These are phyloP conservation scores for Nothophytophthora sp. DNA, from an alignment of 352 stramenopile species.

Conservation along the genomic window DNA sequence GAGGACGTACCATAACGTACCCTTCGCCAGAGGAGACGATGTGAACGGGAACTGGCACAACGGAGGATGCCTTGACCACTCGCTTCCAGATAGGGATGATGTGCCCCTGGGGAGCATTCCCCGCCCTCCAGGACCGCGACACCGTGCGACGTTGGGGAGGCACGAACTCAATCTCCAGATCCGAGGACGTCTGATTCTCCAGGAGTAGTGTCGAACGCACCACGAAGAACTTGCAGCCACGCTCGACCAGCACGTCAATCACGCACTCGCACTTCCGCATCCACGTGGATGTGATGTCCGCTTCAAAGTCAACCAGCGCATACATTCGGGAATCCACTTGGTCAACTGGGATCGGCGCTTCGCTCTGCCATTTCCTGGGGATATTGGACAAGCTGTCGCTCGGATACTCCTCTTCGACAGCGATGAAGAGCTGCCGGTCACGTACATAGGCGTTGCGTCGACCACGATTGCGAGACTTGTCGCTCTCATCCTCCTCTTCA, in stretches of 20 bases:
- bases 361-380: slow-evolving; percentile 64
- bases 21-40: slow-evolving; percentile 72
- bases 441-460: slow-evolving; percentile 16
- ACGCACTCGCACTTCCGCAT: slow-evolving; percentile 85
- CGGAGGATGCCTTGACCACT: slow-evolving; percentile 55
- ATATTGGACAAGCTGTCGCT: slow-evolving; percentile 30
- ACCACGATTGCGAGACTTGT: slow-evolving; percentile 15
- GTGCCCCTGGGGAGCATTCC: slow-evolving; percentile 30
- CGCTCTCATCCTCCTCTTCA: not conserved
- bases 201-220: slow-evolving; percentile 79
- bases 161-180: slow-evolving; percentile 87
- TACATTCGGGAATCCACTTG: slow-evolving; percentile 87
- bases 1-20: slow-evolving; percentile 72
- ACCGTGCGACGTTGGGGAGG: slow-evolving; percentile 44
- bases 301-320: slow-evolving; percentile 67
- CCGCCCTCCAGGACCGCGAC: slow-evolving; percentile 34
- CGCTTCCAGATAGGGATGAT: slow-evolving; percentile 70
- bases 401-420: slow-evolving; percentile 54
- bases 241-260: slow-evolving; percentile 84
- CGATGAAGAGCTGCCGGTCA: slow-evolving; percentile 68
- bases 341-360: slow-evolving; percentile 78
- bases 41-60: slow-evolving; percentile 72
- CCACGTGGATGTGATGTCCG: slow-evolving; percentile 35
- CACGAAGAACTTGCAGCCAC: slow-evolving; percentile 88
- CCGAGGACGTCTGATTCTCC: slow-evolving; percentile 83